A percentile compares a stretch with the other conserved stretches of the same genome.
phyloP scores from a whole-genome alignment of 139 green algal genomes.

The Picochlorum sp. region DNA sequence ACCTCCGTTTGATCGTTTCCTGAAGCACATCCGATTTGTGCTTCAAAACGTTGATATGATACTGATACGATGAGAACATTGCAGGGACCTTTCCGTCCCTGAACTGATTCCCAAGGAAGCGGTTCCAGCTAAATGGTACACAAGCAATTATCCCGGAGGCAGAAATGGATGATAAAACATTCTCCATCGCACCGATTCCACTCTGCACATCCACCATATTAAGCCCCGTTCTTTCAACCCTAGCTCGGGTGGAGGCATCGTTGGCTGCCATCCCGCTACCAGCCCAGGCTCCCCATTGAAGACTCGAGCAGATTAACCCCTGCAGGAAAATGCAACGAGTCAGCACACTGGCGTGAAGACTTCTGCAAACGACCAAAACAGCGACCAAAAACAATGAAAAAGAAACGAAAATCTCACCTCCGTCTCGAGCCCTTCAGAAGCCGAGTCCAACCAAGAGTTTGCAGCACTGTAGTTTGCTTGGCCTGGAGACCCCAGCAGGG shows the following conservation, averaged over 20 bases:
- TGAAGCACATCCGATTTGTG: too few relatives aligned
- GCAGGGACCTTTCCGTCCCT: background rate
- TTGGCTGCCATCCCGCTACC: slow-evolving; percentile 34
- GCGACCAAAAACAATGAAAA: too few relatives aligned
- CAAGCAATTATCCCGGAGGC: slow-evolving; percentile 4
- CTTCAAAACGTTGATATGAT: too few relatives aligned
- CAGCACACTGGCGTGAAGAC: background rate
- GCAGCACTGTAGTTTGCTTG: slow-evolving; percentile 50
- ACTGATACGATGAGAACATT: slow-evolving; percentile 9
- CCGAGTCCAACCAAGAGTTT: slow-evolving; percentile 31
- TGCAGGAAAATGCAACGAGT: too few relatives aligned
- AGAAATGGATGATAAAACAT: background rate
- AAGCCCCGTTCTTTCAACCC: slow-evolving; percentile 63
- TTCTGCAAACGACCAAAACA: background rate
- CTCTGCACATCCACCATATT: slow-evolving; percentile 15
- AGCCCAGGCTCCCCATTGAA: slow-evolving; percentile 48
- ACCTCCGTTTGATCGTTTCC: background rate
- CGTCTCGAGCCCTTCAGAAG: background rate
- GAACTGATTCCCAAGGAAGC: slow-evolving; percentile 22
- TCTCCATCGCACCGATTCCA: slow-evolving; percentile 16
- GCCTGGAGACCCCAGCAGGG: slow-evolving; percentile 37
- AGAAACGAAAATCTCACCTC: too few relatives aligned
- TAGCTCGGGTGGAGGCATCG: slow-evolving; percentile 11
- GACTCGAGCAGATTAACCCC: slow-evolving; percentile 5
- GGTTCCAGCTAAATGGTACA: slow-evolving; percentile 30